phyloP scores from a whole-genome alignment of 2,329 filamentous ascomycete species.

The Exophiala oligosperma region DNA sequence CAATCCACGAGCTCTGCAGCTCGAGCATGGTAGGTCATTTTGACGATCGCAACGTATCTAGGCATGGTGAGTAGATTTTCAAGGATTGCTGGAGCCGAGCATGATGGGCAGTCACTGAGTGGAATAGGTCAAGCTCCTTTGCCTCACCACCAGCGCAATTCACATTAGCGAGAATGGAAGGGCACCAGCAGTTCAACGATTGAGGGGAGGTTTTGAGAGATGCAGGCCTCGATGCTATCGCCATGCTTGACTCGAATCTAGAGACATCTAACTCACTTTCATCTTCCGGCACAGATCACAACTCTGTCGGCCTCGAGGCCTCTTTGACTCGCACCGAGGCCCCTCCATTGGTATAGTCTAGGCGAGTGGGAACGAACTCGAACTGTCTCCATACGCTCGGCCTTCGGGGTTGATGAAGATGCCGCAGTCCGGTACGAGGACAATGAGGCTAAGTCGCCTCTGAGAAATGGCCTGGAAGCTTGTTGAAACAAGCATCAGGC shows the following conservation, averaged over 20 bases:
- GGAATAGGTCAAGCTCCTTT: not conserved
- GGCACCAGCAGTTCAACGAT: not conserved
- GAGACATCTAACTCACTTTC: not conserved
- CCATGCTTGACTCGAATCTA: too few species aligned
- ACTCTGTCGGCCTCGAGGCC: not conserved
- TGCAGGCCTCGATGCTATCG: too few species aligned
- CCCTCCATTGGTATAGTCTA: too few species aligned
- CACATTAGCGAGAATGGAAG: not conserved
- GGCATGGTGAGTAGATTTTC: not conserved
- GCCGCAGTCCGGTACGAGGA: too few species aligned
- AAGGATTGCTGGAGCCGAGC: not conserved
- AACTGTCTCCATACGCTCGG: too few species aligned
- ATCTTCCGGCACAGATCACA: not conserved
- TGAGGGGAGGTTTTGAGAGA: not conserved
- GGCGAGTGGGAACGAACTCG: too few species aligned
- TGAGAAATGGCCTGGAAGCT: too few species aligned
- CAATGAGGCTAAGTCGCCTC: too few species aligned
- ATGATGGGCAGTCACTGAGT: not conserved
- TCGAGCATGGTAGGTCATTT: constrained; percentile 7
- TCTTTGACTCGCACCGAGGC: not conserved
- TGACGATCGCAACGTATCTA: constrained; percentile 16
- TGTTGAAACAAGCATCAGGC: too few species aligned
- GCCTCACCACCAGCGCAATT: too few species aligned
- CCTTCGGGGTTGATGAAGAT: too few species aligned
- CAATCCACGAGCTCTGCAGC: constrained; percentile 9